Conservation (phyloP, 2,329 filamentous ascomycete species). For the Verticillium longisporum region DNA sequence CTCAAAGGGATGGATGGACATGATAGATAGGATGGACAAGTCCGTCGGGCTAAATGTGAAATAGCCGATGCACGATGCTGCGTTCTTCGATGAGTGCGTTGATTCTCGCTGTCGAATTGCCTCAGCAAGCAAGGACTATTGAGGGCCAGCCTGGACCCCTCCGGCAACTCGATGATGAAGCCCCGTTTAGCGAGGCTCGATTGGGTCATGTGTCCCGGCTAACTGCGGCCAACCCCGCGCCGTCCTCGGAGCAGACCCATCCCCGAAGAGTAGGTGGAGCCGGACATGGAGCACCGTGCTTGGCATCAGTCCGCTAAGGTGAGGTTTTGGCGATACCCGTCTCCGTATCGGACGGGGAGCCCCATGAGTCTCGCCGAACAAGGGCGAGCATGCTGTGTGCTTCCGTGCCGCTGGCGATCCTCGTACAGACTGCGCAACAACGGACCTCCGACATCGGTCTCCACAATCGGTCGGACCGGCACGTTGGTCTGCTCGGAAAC, state of each 20-base stretch:
- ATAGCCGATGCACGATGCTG: neutral
- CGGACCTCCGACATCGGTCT: neutral
- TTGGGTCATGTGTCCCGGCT: neutral
- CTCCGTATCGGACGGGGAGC: neutral
- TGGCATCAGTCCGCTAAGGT: slow-evolving; percentile 9
- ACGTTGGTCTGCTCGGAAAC: neutral
- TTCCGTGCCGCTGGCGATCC: neutral
- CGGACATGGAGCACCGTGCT: neutral
- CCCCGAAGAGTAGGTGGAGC: slow-evolving; percentile 8
- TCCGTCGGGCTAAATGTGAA: too few species aligned
- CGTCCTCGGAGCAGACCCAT: neutral
- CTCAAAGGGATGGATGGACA: slow-evolving; percentile 6
- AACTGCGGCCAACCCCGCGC: neutral
- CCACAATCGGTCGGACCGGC: neutral
- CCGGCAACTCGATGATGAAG: neutral
- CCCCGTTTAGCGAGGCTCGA: neutral
- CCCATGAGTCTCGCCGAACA: too few species aligned
- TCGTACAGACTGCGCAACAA: neutral
- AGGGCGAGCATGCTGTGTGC: neutral
- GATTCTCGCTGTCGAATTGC: too few species aligned
- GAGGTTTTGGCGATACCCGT: slow-evolving; percentile 9
- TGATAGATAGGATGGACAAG: neutral
- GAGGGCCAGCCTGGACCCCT: neutral
- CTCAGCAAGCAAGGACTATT: neutral
- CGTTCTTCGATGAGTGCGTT: neutral